Conservation (phyloP, 192 early-diverging fungal species). For the Rhizoclosmatium globosum region DNA sequence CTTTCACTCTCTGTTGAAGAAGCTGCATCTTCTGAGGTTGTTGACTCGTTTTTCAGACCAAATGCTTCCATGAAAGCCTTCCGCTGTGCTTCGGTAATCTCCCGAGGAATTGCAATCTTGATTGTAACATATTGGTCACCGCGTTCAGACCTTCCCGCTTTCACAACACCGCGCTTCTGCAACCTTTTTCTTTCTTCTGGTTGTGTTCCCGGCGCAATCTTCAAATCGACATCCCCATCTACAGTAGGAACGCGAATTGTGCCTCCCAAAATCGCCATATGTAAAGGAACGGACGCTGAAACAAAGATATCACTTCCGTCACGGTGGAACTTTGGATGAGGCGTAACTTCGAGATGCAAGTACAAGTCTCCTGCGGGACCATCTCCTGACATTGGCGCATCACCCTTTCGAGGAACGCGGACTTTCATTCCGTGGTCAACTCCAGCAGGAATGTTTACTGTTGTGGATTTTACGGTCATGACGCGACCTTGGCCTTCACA, state of each 20-base stretch:
- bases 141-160: conserved; percentile 55
- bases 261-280: conserved; percentile 90
- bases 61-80: conserved; percentile 65
- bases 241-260: conserved; percentile 87
- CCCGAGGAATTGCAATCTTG: conserved; percentile 82
- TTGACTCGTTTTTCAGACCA: conserved; percentile 51
- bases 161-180: conserved; percentile 78
- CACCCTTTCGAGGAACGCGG: conserved; percentile 80
- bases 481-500: conserved; percentile 88
- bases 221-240: conserved; percentile 95
- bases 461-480: conserved; percentile 72
- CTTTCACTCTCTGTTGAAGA: background rate
- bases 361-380: conserved; percentile 86
- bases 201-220: conserved; percentile 84
- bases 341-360: conserved; percentile 70
- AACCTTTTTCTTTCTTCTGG: conserved; percentile 86
- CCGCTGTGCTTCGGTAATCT: conserved; percentile 54
- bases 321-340: conserved; percentile 77
- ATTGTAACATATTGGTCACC: conserved; percentile 94
- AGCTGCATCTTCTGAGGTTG: conserved; percentile 16
- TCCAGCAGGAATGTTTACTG: conserved; percentile 80
- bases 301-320: conserved; percentile 84
- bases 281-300: conserved; percentile 79
- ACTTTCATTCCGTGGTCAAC: conserved; percentile 86
- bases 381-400: conserved; percentile 76